Evolutionary conservation across 148 eudicot species (phyloP), one percentile per base, ranked within the genome.

Genomic region (Selenicereus undatus): DNA sequence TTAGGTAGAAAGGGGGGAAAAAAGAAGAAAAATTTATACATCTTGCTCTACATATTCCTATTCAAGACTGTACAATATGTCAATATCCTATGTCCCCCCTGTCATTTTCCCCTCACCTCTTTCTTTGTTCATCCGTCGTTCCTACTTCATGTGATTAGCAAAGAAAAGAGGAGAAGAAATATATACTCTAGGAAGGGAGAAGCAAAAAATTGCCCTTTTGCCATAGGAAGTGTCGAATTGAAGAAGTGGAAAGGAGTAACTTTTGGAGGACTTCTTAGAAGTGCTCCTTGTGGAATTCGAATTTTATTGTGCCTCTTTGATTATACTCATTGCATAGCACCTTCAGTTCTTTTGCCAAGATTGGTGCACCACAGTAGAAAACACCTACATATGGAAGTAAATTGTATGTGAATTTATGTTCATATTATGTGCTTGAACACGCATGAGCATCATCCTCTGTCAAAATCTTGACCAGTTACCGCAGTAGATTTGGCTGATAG

Each of bases 201-300:
- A 74, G 52, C 1, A 18, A 48, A 62, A 77, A 77, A 51, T 35
- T 20, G 81, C 80, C 54, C 39, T 84, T 20, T 64, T 64, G 68
- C 29, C 18, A 17, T 22, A 18, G 2, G 65, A 60, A 20, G n/a
- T 1, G 26, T 36, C 35, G 30, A 30, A 22, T 26, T 48, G 74
- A n/a, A 68, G 35, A 70, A 71, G 81, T 50, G 68, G 58, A 77
- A 72, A 35, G 62, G 24, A 39, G 76, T 73, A 10, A 74, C 35
- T 52, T 7, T 13, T 9, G 51, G 71, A 84, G 35, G 74, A 80
- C 77, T 76, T 62, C 76, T 87, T 84, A 96, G 82, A 93, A 93
- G 52, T 96, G 89, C 83, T 96, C 99, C 88, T 93, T 93, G 86
- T 96, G 99, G 84, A 93, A 96, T 78, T 92, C 98, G 71, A 92